These are phyloP conservation scores for Suillus placidus DNA, from an alignment of 768 basidiomycete genomes.

Conservation along the genomic window DNA sequence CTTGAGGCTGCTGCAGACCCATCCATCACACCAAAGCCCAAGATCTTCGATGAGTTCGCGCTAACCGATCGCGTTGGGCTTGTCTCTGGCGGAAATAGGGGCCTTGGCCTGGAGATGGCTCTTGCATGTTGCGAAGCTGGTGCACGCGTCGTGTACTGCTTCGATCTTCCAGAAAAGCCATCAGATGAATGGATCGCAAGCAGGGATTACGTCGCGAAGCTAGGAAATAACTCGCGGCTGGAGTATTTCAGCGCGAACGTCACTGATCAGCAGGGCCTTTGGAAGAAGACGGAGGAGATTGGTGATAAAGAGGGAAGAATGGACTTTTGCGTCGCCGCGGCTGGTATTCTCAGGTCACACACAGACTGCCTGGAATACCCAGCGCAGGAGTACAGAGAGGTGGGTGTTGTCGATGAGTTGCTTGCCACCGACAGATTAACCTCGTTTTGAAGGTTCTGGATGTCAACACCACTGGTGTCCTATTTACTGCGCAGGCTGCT, in stretches of 20 bases:
- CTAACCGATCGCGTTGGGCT: slow-evolving; percentile 59
- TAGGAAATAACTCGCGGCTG: slow-evolving; percentile 46
- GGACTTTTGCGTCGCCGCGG: slow-evolving; percentile 79
- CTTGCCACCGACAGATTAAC: neutral
- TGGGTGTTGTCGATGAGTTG: slow-evolving; percentile 25
- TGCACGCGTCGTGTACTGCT: slow-evolving; percentile 67
- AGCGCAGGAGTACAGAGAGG: slow-evolving; percentile 64
- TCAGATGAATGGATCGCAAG: slow-evolving; percentile 61
- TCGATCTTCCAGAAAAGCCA: slow-evolving; percentile 60
- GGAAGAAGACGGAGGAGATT: slow-evolving; percentile 60
- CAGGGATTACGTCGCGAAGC: slow-evolving; percentile 49
- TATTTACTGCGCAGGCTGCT: slow-evolving; percentile 64
- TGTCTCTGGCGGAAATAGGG: slow-evolving; percentile 66
- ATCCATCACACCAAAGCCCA: slow-evolving; percentile 40
- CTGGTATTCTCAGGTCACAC: slow-evolving; percentile 65
- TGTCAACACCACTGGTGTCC: slow-evolving; percentile 63
- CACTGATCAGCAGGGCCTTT: slow-evolving; percentile 60
- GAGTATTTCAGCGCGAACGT: slow-evolving; percentile 73
- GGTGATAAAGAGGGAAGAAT: slow-evolving; percentile 69
- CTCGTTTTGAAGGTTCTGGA: slow-evolving; percentile 54
- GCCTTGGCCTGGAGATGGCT: slow-evolving; percentile 85
- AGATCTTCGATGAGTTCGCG: slow-evolving; percentile 62
- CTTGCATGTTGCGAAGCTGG: slow-evolving; percentile 74
- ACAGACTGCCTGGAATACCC: slow-evolving; percentile 69
- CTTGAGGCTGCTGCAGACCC: slow-evolving; percentile 43